Evolutionary conservation across 768 basidiomycete genomes (phyloP).

Genomic region (Cystofilobasidium bisporidii): DNA sequence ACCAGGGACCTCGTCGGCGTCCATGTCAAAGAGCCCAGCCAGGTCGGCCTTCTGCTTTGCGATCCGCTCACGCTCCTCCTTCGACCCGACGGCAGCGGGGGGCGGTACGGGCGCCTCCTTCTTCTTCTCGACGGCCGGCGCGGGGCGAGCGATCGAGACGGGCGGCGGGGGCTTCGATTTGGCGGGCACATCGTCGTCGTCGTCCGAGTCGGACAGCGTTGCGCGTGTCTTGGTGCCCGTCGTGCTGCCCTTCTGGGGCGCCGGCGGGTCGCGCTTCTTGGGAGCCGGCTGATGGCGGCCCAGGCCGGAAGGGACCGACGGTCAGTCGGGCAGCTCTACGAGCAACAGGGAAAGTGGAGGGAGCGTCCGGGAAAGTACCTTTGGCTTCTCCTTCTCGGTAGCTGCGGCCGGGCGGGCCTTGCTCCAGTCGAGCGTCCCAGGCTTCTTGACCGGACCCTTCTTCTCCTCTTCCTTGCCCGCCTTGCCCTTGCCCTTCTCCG

Average conservation of each 20-base stretch:
- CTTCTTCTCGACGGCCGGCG: background rate
- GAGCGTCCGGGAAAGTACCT: too few species aligned
- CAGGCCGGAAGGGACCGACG: too few species aligned
- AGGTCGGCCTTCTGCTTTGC: background rate
- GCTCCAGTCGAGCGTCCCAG: background rate
- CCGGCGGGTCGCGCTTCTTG: background rate
- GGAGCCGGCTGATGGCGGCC: too few species aligned
- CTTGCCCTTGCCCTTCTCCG: background rate
- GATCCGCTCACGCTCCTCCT: constrained; percentile 1
- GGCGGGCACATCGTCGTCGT: background rate
- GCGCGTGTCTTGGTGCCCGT: background rate
- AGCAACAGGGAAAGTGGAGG: too few species aligned
- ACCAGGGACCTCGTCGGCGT: background rate
- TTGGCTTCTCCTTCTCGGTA: background rate
- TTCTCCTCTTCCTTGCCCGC: background rate
- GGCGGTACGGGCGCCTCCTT: background rate
- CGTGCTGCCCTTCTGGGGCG: background rate
- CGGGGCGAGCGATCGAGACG: background rate
- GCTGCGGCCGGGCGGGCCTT: background rate
- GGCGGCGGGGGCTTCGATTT: background rate
- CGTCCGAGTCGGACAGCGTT: background rate
- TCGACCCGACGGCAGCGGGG: background rate
- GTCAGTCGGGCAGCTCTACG: too few species aligned
- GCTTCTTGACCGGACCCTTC: background rate
- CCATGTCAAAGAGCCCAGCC: background rate